Conservation (phyloP, 805 yeast species). For the Wickerhamomyces bovis region DNA sequence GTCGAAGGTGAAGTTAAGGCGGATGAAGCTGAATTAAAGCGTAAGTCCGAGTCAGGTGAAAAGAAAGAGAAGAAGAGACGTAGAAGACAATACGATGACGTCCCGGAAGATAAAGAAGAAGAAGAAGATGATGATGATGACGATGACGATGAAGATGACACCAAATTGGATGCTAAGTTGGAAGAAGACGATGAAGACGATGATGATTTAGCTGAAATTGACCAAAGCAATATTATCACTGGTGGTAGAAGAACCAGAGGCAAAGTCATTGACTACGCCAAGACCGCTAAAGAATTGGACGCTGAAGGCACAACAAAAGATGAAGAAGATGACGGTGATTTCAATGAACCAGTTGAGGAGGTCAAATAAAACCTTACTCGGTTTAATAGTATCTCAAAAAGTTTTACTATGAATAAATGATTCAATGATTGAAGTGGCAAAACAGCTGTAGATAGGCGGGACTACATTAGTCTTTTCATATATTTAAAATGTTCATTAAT, state of each 20-base stretch:
- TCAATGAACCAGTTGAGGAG: slow-evolving; percentile 33
- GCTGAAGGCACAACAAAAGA: slow-evolving; percentile 34
- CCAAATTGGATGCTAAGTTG: slow-evolving; percentile 37
- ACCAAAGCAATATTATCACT: slow-evolving; percentile 75
- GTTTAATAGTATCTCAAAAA: neutral
- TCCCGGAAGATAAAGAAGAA: slow-evolving; percentile 48
- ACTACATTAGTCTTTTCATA: neutral
- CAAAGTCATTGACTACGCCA: slow-evolving; percentile 74
- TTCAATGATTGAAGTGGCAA: neutral
- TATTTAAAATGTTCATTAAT: neutral
- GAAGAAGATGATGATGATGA: slow-evolving; percentile 43
- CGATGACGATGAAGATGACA: slow-evolving; percentile 43
- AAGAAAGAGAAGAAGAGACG: slow-evolving; percentile 46
- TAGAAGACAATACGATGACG: slow-evolving; percentile 56
- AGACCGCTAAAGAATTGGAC: slow-evolving; percentile 69
- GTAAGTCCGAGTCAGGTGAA: slow-evolving; percentile 21
- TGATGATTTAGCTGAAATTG: slow-evolving; percentile 76
- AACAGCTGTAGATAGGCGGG: neutral
- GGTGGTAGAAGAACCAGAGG: slow-evolving; percentile 89
- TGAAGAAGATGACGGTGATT: slow-evolving; percentile 45
- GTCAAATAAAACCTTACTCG: neutral
- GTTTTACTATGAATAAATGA: neutral
- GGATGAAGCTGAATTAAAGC: slow-evolving; percentile 18
- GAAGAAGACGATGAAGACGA: slow-evolving; percentile 57
- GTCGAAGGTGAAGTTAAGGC: slow-evolving; percentile 15